Conservation (phyloP, 2,329 filamentous ascomycete species). For the Ceratocystis huliohia region DNA sequence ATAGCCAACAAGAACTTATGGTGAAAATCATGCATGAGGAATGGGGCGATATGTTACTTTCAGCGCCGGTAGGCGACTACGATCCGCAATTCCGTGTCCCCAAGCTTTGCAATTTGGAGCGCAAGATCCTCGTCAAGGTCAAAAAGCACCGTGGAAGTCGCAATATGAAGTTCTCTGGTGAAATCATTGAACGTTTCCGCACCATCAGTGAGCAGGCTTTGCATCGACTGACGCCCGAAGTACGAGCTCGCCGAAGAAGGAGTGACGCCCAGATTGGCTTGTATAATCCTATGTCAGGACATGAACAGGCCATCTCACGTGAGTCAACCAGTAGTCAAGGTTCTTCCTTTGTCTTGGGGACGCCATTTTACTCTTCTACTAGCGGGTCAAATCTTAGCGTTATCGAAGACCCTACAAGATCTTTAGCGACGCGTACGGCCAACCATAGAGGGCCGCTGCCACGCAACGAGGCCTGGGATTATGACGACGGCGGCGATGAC, state of each 20-base stretch:
- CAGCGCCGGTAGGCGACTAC: conserved; percentile 39
- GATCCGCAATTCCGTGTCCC: conserved; percentile 48
- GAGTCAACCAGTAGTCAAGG: conserved; percentile 10
- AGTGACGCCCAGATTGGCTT: conserved; percentile 17
- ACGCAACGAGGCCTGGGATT: no score
- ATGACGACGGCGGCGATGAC: neutral
- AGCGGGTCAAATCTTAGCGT: conserved; percentile 1
- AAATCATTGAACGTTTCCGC: conserved; percentile 26
- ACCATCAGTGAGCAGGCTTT: conserved; percentile 29
- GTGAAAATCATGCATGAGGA: conserved; percentile 85
- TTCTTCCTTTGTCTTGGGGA: neutral
- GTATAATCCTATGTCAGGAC: neutral
- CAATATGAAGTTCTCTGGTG: conserved; percentile 14
- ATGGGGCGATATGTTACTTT: conserved; percentile 65
- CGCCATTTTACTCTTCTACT: neutral
- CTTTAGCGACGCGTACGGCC: neutral
- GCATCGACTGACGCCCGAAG: conserved; percentile 13
- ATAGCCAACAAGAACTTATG: conserved; percentile 80
- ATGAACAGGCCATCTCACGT: neutral
- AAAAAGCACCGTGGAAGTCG: conserved; percentile 42
- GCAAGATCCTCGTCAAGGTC: conserved; percentile 76
- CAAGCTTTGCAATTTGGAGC: conserved; percentile 55
- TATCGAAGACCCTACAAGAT: neutral
- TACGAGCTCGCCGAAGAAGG: conserved; percentile 1
- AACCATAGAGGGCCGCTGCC: neutral